Evolutionary conservation across 2,329 filamentous ascomycete species (phyloP), one percentile per base, ranked within the genome.

Genomic region (Cladosporium sp.): DNA sequence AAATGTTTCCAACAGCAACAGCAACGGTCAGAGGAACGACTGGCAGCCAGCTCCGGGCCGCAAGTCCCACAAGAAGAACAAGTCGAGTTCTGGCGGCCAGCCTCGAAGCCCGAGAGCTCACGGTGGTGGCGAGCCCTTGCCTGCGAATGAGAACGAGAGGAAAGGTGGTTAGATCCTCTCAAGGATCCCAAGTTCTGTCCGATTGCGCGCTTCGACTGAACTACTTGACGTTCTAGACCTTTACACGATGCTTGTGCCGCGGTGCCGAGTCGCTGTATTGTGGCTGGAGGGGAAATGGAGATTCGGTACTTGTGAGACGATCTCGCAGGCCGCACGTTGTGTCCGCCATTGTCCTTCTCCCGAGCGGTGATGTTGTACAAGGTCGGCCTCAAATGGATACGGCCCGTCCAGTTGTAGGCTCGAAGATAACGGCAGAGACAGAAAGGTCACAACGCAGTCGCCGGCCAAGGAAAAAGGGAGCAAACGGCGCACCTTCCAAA

Each of bases 91-190:
- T 26, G 68, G 34, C 25, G 61, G 58, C 78, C 80, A 32, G 73
- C 71, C 6, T 78, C 79, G 67, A 73, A 77, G 59, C 74, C 76
- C 39, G 79, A 82, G 59, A 74, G 79, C 32, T 81, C 82, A 68
- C 18, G 51, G 61, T 23, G 48, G 62, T 16, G 53, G 63, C 56
- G 63, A 83, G 70, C 75, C 78, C 4, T 66, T 82, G 60, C 80
- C 81, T 18, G 74, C 72, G 1, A 81, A 81, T 68, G 76, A 78
- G 54, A 75, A 76, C 36, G 81, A 83, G 60, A 75, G 81, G 39
- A 83, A 83, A 66, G 81, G 81, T 14, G 81, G 81, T 58, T 72
- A 67, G 67, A 36, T 23, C 43, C 30, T 6, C 8, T 18, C 11
- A 18, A 16, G 21, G 7, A 16, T 16, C n/a, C 4, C 28, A 48